Evolutionary conservation across 768 basidiomycete genomes (phyloP).

Genomic region (Podaxis sp.): DNA sequence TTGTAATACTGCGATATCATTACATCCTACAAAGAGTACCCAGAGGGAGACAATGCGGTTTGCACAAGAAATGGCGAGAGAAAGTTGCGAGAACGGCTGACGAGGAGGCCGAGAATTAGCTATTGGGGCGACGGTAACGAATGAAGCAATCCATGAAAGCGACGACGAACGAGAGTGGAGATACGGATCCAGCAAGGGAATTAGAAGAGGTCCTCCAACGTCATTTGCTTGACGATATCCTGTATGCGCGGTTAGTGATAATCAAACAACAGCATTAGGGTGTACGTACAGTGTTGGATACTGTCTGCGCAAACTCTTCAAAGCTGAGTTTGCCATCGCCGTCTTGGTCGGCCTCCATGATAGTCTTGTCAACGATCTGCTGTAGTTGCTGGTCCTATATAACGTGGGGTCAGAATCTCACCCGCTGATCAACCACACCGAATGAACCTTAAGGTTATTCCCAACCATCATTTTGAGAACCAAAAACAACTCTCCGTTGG

Average conservation of each 20-base stretch:
- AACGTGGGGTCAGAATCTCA: slow-evolving; percentile 9
- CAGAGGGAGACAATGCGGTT: not conserved
- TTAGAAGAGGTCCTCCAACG: slow-evolving; percentile 89
- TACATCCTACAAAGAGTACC: slow-evolving; percentile 2
- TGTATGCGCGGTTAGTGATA: slow-evolving; percentile 27
- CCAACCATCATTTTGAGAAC: slow-evolving; percentile 99
- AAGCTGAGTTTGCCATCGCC: slow-evolving; percentile 97
- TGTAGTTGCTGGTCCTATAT: slow-evolving; percentile 93
- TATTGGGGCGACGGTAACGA: not conserved
- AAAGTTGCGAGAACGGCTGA: not conserved
- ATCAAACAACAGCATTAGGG: not conserved
- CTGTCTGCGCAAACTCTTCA: slow-evolving; percentile 96
- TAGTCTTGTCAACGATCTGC: slow-evolving; percentile 99
- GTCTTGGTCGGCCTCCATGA: slow-evolving; percentile 99
- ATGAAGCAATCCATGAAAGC: not conserved
- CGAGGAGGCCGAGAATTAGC: not conserved
- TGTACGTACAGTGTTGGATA: slow-evolving; percentile 84
- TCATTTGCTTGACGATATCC: slow-evolving; percentile 99
- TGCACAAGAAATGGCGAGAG: not conserved
- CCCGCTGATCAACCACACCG: slow-evolving; percentile 2
- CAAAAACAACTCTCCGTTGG: slow-evolving; percentile 96
- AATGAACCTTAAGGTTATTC: slow-evolving; percentile 88
- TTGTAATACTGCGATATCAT: slow-evolving; percentile 12
- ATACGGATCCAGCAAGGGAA: not conserved
- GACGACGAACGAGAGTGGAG: not conserved